These are phyloP conservation scores for Acidomyces sp. DNA, from an alignment of 495 filamentous ascomycete species.

Conservation along the genomic window DNA sequence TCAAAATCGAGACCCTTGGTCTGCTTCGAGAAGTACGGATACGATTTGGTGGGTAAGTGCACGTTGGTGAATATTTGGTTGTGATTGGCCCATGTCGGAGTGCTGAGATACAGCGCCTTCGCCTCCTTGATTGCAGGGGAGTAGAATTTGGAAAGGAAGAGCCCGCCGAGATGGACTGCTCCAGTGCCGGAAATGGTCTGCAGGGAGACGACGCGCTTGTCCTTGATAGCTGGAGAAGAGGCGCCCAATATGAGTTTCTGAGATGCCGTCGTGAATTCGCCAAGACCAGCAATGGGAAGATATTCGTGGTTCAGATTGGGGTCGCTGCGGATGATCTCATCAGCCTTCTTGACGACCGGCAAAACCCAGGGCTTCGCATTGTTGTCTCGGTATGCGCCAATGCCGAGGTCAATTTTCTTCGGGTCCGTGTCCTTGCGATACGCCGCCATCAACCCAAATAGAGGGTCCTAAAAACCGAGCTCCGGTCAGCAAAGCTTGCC, in stretches of 20 bases:
- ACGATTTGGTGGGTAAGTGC: constrained; percentile 57
- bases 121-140: constrained; percentile 35
- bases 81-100: constrained; percentile 97
- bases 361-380: constrained; percentile 97
- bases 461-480: no score
- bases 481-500: no score
- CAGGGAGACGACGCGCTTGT: constrained; percentile 52
- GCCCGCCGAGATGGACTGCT: constrained; percentile 73
- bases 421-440: constrained; percentile 71
- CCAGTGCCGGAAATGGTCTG: constrained; percentile 83
- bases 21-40: constrained; percentile 82
- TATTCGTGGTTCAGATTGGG: constrained; percentile 95
- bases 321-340: constrained; percentile 73
- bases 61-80: constrained; percentile 97
- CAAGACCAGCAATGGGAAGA: constrained; percentile 83
- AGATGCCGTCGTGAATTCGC: constrained; percentile 71
- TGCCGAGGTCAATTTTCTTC: constrained; percentile 89
- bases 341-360: constrained; percentile 94
- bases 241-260: constrained; percentile 77
- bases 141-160: constrained; percentile 75
- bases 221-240: constrained; percentile 64
- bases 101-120: constrained; percentile 73
- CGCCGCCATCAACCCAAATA: constrained; percentile 86
- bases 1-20: constrained; percentile 86
- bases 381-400: constrained; percentile 92